Evolutionary conservation across 2,329 filamentous ascomycete genomes (phyloP).

Genomic region (Apiospora hydei): DNA sequence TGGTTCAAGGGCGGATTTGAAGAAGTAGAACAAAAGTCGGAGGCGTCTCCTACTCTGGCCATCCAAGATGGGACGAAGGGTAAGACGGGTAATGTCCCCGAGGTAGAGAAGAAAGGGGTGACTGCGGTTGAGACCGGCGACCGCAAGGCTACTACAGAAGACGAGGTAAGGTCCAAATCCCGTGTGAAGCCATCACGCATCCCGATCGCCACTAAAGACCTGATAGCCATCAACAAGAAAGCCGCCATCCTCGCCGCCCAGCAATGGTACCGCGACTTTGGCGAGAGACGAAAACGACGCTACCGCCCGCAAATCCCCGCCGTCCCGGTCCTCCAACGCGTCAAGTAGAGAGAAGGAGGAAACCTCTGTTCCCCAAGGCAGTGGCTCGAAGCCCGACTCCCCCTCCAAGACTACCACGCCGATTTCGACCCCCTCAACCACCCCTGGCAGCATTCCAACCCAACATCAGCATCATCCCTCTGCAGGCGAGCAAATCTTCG

Average conservation of each 20-base stretch:
- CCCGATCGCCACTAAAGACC: background rate
- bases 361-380: background rate
- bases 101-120: background rate
- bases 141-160: background rate
- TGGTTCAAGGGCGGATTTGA: constrained; percentile 18
- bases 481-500: background rate
- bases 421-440: background rate
- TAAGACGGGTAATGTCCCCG: background rate
- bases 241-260: background rate
- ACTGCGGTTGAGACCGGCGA: background rate
- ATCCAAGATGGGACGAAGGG: background rate
- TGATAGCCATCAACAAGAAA: background rate
- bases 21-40: background rate
- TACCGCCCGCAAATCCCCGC: background rate
- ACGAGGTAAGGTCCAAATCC: background rate
- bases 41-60: background rate
- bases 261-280: background rate
- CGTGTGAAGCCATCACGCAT: background rate
- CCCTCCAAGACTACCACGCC: background rate
- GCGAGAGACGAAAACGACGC: background rate
- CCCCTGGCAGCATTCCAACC: background rate
- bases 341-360: background rate
- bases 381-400: background rate
- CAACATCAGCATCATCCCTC: background rate
- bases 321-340: background rate